A percentile compares a stretch with the other conserved stretches of the same genome.
phyloP scores from a whole-genome alignment of 495 filamentous ascomycete species.

The Neurospora pannonica region DNA sequence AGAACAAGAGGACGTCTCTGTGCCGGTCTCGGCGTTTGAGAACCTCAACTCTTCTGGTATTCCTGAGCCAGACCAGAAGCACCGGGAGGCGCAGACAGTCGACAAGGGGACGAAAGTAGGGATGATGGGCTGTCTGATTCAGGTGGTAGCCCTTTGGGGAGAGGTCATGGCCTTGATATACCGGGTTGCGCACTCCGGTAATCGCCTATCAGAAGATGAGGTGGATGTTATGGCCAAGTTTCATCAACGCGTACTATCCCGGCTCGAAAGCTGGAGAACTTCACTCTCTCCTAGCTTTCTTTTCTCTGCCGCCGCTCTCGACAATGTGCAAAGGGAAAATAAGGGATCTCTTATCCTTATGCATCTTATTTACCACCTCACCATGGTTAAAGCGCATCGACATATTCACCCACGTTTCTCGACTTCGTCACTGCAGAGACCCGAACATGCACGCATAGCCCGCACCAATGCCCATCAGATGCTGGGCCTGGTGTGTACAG shows the following conservation, averaged over 20 bases:
- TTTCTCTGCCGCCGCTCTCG: slow-evolving; percentile 44
- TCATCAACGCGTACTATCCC: slow-evolving; percentile 36
- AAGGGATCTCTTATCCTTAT: slow-evolving; percentile 45
- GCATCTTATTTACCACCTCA: slow-evolving; percentile 53
- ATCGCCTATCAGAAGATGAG: neutral
- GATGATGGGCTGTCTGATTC: slow-evolving; percentile 50
- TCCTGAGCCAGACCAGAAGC: neutral
- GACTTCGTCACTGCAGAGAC: neutral
- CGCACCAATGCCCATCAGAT: slow-evolving; percentile 1
- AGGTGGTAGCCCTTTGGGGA: slow-evolving; percentile 54
- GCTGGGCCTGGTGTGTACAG: slow-evolving; percentile 11
- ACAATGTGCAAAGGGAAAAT: slow-evolving; percentile 16
- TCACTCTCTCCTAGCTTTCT: slow-evolving; percentile 35
- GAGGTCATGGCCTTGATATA: slow-evolving; percentile 52
- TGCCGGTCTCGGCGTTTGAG: slow-evolving; percentile 32
- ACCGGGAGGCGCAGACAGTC: neutral
- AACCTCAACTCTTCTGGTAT: neutral
- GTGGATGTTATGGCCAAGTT: slow-evolving; percentile 36
- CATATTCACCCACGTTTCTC: slow-evolving; percentile 27
- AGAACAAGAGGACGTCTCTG: slow-evolving; percentile 37
- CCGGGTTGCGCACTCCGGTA: slow-evolving; percentile 41
- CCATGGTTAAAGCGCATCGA: slow-evolving; percentile 53
- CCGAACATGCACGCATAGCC: slow-evolving; percentile 11
- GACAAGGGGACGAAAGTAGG: slow-evolving; percentile 22
- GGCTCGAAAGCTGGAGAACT: slow-evolving; percentile 41